These are phyloP conservation scores for Coprinopsis marcescibilis DNA, from an alignment of 768 basidiomycete species.

Conservation along the genomic window DNA sequence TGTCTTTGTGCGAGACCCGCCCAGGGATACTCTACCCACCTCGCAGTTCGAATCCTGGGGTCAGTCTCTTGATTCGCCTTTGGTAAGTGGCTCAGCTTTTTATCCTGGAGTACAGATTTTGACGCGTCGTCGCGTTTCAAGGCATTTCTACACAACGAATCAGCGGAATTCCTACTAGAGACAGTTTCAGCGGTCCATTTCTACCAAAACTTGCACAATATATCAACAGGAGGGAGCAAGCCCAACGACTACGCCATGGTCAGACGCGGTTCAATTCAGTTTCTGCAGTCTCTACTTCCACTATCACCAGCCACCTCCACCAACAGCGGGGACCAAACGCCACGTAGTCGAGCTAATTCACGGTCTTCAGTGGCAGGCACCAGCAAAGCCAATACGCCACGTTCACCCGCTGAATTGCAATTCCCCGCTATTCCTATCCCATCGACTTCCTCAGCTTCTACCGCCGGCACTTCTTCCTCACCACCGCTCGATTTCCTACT, in stretches of 20 bases:
- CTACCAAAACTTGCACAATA: not conserved
- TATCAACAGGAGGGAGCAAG: not conserved
- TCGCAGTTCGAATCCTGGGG: conserved; percentile 13
- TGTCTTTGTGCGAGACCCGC: conserved; percentile 25
- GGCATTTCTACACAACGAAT: conserved; percentile 12
- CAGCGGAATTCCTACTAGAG: not conserved
- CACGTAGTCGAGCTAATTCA: not conserved
- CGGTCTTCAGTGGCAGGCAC: conserved; percentile 7
- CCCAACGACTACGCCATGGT: not conserved
- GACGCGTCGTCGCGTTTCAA: conserved; percentile 10
- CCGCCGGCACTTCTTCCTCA: conserved; percentile 23
- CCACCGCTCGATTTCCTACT: conserved; percentile 44
- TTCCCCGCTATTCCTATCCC: no score
- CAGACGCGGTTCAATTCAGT: not conserved
- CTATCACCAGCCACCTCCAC: not conserved
- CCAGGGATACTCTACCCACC: conserved; percentile 22
- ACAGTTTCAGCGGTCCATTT: not conserved
- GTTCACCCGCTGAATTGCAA: no score
- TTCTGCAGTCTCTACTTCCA: not conserved
- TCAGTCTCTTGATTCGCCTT: conserved; percentile 17
- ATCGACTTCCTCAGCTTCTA: no score
- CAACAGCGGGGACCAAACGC: not conserved
- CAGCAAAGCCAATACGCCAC: no score
- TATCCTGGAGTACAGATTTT: conserved; percentile 12
- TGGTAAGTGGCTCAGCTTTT: conserved; percentile 22